Evolutionary conservation across 495 filamentous ascomycete genomes (phyloP).

Genomic region (Aspergillus carlsbadensis): DNA sequence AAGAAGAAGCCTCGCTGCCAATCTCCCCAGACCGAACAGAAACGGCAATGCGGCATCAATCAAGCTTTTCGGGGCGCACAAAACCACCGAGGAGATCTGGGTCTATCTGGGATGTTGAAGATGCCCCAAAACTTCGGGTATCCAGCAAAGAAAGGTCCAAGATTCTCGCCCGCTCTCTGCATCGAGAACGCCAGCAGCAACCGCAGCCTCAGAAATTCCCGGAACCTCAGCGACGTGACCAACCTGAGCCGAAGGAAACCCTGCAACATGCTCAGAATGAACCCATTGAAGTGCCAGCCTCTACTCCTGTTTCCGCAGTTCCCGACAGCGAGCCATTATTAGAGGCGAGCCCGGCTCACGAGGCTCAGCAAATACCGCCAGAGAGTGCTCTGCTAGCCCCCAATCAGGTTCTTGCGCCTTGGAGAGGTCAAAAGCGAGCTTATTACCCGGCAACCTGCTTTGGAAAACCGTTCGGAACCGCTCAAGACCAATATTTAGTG

Average conservation of each 20-base stretch:
- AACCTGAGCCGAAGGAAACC: not conserved
- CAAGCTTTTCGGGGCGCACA: slow-evolving; percentile 17
- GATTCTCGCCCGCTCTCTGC: slow-evolving; percentile 12
- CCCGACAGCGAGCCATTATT: not conserved
- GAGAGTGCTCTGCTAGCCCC: slow-evolving; percentile 31
- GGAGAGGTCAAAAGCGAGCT: slow-evolving; percentile 47
- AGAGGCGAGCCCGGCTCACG: not conserved
- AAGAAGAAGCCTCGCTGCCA: slow-evolving; percentile 8
- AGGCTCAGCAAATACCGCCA: not conserved
- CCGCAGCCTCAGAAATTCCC: not conserved
- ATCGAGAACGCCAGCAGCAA: slow-evolving; percentile 16
- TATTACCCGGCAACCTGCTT: slow-evolving; percentile 54
- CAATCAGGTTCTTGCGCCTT: slow-evolving; percentile 51
- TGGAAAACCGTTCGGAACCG: slow-evolving; percentile 37
- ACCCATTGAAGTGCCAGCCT: slow-evolving; percentile 9
- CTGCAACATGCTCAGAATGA: slow-evolving; percentile 12
- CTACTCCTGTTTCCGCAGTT: slow-evolving; percentile 15
- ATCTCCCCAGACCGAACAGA: slow-evolving; percentile 15
- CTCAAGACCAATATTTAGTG: slow-evolving; percentile 41
- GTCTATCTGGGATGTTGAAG: slow-evolving; percentile 40
- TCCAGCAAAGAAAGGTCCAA: slow-evolving; percentile 26
- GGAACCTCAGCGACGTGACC: not conserved
- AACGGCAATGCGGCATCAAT: slow-evolving; percentile 14
- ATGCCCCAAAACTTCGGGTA: slow-evolving; percentile 30
- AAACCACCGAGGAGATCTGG: slow-evolving; percentile 29